Conservation (phyloP, 192 early-diverging fungal genomes). For the Geranomyces variabilis region DNA sequence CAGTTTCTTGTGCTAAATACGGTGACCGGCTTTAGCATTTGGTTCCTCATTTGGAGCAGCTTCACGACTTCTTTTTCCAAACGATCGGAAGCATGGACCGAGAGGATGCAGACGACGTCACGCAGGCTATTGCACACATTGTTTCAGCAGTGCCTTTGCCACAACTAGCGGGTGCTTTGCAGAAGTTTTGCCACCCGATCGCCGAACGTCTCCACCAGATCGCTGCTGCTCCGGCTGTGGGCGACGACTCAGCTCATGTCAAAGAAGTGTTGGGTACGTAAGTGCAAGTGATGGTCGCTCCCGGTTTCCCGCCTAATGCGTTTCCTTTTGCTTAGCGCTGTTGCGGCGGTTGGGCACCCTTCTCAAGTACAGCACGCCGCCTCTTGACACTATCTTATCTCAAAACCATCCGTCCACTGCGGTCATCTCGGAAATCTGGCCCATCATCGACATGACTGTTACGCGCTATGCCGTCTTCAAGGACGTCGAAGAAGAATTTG, state of each 20-base stretch:
- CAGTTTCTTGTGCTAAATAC: not conserved
- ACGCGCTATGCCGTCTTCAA: slow-evolving; percentile 50
- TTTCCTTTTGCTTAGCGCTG: slow-evolving; percentile 43
- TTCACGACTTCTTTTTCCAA: slow-evolving; percentile 83
- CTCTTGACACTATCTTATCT: slow-evolving; percentile 26
- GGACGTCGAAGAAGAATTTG: slow-evolving; percentile 54
- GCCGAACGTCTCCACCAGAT: slow-evolving; percentile 72
- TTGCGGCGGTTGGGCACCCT: slow-evolving; percentile 59
- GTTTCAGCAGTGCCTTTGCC: slow-evolving; percentile 76
- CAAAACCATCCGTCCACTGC: slow-evolving; percentile 66
- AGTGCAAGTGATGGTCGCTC: not conserved
- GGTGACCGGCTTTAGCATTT: slow-evolving; percentile 53
- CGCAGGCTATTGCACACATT: slow-evolving; percentile 87
- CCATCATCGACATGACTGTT: slow-evolving; percentile 57
- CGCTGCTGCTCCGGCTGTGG: slow-evolving; percentile 31
- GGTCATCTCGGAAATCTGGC: slow-evolving; percentile 74
- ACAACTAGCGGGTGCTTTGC: slow-evolving; percentile 48
- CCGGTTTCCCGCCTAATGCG: not conserved
- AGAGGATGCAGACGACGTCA: slow-evolving; percentile 77
- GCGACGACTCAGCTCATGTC: slow-evolving; percentile 10
- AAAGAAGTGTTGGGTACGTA: slow-evolving; percentile 27
- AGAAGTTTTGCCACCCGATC: slow-evolving; percentile 73
- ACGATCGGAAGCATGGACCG: slow-evolving; percentile 68
- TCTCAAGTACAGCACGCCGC: slow-evolving; percentile 20
- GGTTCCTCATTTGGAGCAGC: slow-evolving; percentile 73